Evolutionary conservation across 345 rosid species (phyloP).

Genomic region (Raphanus sativus): DNA sequence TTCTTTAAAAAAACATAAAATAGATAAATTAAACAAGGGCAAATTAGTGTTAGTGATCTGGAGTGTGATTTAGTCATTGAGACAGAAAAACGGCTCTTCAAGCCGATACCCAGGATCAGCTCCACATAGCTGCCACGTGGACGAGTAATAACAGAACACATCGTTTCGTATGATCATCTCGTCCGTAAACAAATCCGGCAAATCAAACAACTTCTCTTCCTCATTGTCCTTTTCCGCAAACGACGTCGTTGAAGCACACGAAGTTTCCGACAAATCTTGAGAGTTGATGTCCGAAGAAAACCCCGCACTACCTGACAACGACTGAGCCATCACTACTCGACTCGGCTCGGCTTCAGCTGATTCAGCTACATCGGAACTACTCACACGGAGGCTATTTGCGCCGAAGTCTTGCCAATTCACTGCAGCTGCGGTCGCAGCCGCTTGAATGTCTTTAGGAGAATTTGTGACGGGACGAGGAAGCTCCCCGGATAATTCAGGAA

Average conservation of each 20-base stretch:
- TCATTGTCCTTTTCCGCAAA: conserved; percentile 41
- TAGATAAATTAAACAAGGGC: background rate
- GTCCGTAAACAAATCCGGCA: conserved; percentile 69
- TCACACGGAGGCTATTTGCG: background rate
- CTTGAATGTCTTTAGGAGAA: conserved; percentile 62
- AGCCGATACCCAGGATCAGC: conserved; percentile 59
- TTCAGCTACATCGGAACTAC: conserved; percentile 3
- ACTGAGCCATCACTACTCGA: conserved; percentile 31
- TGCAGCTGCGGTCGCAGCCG: conserved; percentile 60
- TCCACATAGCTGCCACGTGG: conserved; percentile 68
- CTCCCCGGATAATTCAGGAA: conserved; percentile 49
- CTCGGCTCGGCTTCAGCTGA: conserved; percentile 38
- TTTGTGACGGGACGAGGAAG: conserved; percentile 55
- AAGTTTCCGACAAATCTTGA: conserved; percentile 45
- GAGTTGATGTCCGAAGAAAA: conserved; percentile 23
- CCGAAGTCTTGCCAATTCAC: conserved; percentile 28
- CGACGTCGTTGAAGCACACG: conserved; percentile 37
- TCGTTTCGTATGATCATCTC: conserved; percentile 39
- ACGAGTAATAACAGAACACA: conserved; percentile 48
- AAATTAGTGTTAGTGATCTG: conserved; percentile 28
- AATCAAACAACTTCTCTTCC: conserved; percentile 69
- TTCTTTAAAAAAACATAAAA: background rate
- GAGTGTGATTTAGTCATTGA: conserved; percentile 37
- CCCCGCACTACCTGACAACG: conserved; percentile 33
- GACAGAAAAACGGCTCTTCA: conserved; percentile 65